Conservation (phyloP, 495 filamentous ascomycete genomes). For the Umbilicaria muhlenbergii region DNA sequence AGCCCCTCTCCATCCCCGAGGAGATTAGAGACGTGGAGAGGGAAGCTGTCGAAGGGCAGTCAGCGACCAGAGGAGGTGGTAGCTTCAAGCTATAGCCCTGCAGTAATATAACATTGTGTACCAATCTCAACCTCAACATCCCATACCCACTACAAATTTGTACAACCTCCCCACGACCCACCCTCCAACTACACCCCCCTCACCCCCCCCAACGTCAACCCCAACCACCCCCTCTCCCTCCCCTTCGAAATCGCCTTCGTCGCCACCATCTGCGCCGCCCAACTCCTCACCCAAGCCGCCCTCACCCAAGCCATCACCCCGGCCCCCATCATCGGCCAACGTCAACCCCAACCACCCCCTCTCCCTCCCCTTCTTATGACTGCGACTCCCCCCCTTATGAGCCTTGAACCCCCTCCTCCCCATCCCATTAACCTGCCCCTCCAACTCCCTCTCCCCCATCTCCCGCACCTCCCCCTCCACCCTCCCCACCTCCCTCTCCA, state of each 20-base stretch:
- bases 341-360: too few species aligned
- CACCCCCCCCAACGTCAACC: too few species aligned
- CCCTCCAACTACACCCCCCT: too few species aligned
- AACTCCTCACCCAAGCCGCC: conserved; percentile 29
- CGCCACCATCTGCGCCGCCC: conserved; percentile 25
- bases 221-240: conserved; percentile 11
- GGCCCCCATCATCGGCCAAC: conserved; percentile 15
- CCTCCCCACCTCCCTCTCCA: conserved; percentile 58
- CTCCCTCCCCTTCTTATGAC: not conserved
- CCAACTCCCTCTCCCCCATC: conserved; percentile 2
- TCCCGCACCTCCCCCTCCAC: conserved; percentile 22
- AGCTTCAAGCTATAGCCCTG: conserved; percentile 35
- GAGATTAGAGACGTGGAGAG: conserved; percentile 73
- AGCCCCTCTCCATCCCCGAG: too few species aligned
- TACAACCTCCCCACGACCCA: too few species aligned
- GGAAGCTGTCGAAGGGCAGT: conserved; percentile 35
- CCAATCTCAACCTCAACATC: too few species aligned
- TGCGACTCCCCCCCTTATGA: not conserved
- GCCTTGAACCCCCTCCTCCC: not conserved
- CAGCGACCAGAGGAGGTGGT: conserved; percentile 24
- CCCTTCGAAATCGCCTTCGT: conserved; percentile 27
- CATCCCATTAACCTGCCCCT: not conserved
- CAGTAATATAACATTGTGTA: too few species aligned
- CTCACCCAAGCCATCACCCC: conserved; percentile 24
- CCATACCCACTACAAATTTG: too few species aligned